These are phyloP conservation scores for Cyclotella cryptica DNA, from an alignment of 108 stramenopile species.

Conservation along the genomic window DNA sequence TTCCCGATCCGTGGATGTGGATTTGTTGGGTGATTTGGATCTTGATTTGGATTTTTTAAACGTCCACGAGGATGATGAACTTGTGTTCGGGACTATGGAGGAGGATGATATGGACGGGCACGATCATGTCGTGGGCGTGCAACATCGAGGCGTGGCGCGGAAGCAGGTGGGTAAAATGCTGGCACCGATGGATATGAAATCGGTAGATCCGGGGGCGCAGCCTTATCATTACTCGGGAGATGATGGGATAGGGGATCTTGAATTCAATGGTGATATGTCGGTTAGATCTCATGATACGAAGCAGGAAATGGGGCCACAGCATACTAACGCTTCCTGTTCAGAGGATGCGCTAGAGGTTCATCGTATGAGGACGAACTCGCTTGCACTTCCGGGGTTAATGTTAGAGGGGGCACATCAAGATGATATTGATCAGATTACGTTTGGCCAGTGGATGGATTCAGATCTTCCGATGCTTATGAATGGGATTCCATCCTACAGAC, in stretches of 20 bases:
- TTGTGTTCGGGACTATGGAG: conserved; percentile 39
- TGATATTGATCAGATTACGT: conserved; percentile 39
- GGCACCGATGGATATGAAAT: conserved; percentile 2
- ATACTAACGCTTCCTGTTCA: conserved; percentile 11
- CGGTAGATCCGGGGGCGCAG: conserved; percentile 1
- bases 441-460: conserved; percentile 80
- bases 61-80: conserved; percentile 54
- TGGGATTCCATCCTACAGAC: not conserved
- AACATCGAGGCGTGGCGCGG: conserved; percentile 2
- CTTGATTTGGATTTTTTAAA: conserved; percentile 90
- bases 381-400: conserved; percentile 59
- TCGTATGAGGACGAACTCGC: conserved; percentile 78
- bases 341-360: conserved; percentile 52
- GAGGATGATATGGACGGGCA: conserved; percentile 34
- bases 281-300: not conserved
- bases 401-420: conserved; percentile 43
- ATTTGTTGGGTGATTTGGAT: conserved; percentile 88
- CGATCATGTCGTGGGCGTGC: conserved; percentile 6
- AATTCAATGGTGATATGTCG: conserved; percentile 72
- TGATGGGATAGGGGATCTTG: conserved; percentile 80
- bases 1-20: conserved; percentile 66
- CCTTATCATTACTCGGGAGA: conserved; percentile 13
- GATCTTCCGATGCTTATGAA: conserved; percentile 22
- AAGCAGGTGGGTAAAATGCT: not conserved
- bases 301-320: not conserved